These are phyloP conservation scores for Rickenella mellea DNA, from an alignment of 768 basidiomycete genomes.

Conservation along the genomic window DNA sequence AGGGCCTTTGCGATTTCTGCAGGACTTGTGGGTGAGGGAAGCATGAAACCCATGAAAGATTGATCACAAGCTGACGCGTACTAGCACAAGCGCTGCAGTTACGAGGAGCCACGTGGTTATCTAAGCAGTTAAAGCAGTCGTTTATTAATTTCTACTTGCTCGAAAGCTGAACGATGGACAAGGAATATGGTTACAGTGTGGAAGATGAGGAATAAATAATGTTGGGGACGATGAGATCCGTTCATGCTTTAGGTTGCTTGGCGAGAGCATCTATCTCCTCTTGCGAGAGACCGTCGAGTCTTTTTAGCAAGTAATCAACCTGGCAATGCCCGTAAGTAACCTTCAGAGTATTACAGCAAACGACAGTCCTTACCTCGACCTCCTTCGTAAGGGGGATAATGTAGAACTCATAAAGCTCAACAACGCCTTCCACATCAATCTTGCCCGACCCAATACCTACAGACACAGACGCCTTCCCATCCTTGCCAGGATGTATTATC, in stretches of 20 bases:
- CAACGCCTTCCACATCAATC: slow-evolving; percentile 89
- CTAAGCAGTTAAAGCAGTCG: too few relatives aligned
- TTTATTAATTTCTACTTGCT: too few relatives aligned
- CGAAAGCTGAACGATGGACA: too few relatives aligned
- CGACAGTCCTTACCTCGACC: slow-evolving; percentile 64
- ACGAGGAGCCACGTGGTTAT: too few relatives aligned
- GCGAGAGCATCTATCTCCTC: slow-evolving; percentile 67
- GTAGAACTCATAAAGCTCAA: slow-evolving; percentile 87
- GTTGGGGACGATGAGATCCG: too few relatives aligned
- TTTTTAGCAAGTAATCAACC: slow-evolving; percentile 92
- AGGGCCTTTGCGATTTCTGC: slow-evolving; percentile 53
- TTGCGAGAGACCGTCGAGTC: slow-evolving; percentile 77
- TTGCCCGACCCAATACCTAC: slow-evolving; percentile 37
- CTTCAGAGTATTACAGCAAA: slow-evolving; percentile 2
- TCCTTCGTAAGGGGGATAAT: slow-evolving; percentile 98
- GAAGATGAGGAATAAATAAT: too few relatives aligned
- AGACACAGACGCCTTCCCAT: not conserved
- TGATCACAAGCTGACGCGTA: too few relatives aligned
- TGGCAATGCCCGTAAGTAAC: slow-evolving; percentile 22
- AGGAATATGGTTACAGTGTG: too few relatives aligned
- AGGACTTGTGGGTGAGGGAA: slow-evolving; percentile 34
- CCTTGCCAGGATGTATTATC: slow-evolving; percentile 9
- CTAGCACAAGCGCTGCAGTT: too few relatives aligned
- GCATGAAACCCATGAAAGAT: slow-evolving; percentile 44
- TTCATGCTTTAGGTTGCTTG: too few relatives aligned